Evolutionary conservation across 2,329 filamentous ascomycete genomes (phyloP).

Genomic region (Xylaria sp.): DNA sequence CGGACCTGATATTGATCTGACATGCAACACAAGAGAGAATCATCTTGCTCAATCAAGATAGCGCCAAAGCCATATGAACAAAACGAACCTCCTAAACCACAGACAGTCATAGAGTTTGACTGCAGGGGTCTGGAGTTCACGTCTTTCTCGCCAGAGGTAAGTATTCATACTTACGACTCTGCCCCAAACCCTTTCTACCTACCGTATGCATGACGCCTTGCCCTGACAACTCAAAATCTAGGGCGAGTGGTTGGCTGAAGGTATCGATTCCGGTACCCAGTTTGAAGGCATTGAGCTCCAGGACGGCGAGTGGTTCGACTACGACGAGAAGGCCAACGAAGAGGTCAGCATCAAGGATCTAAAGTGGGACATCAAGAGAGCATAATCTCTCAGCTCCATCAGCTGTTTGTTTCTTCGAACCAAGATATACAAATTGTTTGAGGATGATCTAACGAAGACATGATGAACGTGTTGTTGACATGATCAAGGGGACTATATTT

Average conservation of each 20-base stretch:
- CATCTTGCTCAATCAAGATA: constrained; percentile 84
- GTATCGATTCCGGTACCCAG: constrained; percentile 80
- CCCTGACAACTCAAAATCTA: constrained; percentile 51
- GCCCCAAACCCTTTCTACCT: not conserved
- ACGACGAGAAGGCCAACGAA: constrained; percentile 91
- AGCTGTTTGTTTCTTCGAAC: not conserved
- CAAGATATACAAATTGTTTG: not conserved
- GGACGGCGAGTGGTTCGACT: constrained; percentile 98
- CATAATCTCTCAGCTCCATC: constrained; percentile 57
- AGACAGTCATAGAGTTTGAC: constrained; percentile 90
- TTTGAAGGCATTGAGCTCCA: constrained; percentile 83
- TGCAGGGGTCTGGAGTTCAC: constrained; percentile 93
- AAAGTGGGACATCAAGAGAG: constrained; percentile 84
- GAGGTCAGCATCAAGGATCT: constrained; percentile 93
- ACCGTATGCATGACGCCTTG: constrained; percentile 12
- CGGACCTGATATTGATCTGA: constrained; percentile 11
- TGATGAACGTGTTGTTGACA: not conserved
- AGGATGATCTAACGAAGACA: not conserved
- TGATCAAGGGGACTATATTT: not conserved
- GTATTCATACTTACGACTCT: constrained; percentile 12
- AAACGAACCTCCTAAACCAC: constrained; percentile 75
- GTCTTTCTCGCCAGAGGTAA: constrained; percentile 89
- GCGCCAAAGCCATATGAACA: constrained; percentile 78
- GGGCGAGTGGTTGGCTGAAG: constrained; percentile 92
- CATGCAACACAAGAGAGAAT: constrained; percentile 71